Base-by-base conservation (phyloP, 176 grass and related monocot genomes). In the Alopecurus myosuroides region DNA sequence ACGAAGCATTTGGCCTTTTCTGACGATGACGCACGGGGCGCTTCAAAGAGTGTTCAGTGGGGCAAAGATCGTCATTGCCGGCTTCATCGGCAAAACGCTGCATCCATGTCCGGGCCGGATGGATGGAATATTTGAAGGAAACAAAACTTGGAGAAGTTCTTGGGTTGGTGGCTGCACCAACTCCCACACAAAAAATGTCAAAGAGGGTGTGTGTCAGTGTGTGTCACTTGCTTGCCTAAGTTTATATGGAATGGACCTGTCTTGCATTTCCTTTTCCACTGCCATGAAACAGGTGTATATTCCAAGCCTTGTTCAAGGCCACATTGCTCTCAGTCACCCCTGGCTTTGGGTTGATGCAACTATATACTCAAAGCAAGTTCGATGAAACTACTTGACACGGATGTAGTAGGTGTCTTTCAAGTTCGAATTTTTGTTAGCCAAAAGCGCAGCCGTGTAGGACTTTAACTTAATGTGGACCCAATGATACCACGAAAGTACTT, bases 101-200 rank as follows among this genome's bases (percentile, higher is more conserved):
- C 19, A 46, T 20, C 17, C n/a, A n/a, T 22, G 50, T 53, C 50
- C 50, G 6, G 62, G 30, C 40, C 46, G 22, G 70, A 71, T 76
- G 77, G 75, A 50, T 22, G 70, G 70, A 72, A 10, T 9, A 45
- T 28, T 72, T 74, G 17, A 81, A 68, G 84, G 44, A 56, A 81
- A 71, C 83, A 75, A 62, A 77, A 28, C 70, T 62, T 81, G n/a
- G 60, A 17, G 51, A 70, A 72, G 84, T 90, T 86, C 70, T 90
- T 70, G 88, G 6, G 88, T 90, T 85, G 82, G 87, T 88, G 86
- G 79, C 88, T 86, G 65, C 77, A 92, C 70, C 91, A 87, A 92
- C 84, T 85, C 77, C 76, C 55, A 64, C 78, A 60, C 84, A 82
- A 28, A 69, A 62, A 82, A 71, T 81, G 85, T 89, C 88, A 87